A percentile compares a stretch with the other conserved stretches of the same genome.
phyloP scores from a whole-genome alignment of 2,329 filamentous ascomycete species.

The Sphaceloma murrayae region DNA sequence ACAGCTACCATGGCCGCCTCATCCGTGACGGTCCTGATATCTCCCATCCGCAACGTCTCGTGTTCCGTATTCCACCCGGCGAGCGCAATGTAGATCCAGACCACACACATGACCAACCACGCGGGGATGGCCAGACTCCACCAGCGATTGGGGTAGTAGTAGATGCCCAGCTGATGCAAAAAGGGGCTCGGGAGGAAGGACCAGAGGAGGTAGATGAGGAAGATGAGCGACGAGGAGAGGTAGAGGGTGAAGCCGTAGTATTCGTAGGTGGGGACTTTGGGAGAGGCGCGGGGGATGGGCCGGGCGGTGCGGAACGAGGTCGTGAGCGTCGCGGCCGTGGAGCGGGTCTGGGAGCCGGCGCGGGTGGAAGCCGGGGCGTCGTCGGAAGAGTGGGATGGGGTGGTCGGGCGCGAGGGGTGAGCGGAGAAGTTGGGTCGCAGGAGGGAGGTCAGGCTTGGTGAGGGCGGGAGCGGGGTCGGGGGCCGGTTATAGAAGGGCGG shows the following conservation, averaged over 20 bases:
- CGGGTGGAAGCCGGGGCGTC: conserved; percentile 45
- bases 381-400: conserved; percentile 82
- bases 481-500: conserved; percentile 96
- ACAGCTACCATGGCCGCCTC: conserved; percentile 78
- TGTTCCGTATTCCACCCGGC: conserved; percentile 85
- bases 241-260: conserved; percentile 99
- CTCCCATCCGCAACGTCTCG: conserved; percentile 68
- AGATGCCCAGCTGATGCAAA: conserved; percentile 82
- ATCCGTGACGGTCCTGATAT: conserved; percentile 84
- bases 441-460: conserved; percentile 83
- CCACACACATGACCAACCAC: conserved; percentile 76
- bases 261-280: conserved; percentile 96
- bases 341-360: conserved; percentile 31
- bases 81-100: conserved; percentile 91
- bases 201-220: conserved; percentile 67
- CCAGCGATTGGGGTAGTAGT: conserved; percentile 96
- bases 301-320: conserved; percentile 45
- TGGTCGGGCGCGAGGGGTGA: conserved; percentile 73
- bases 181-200: conserved; percentile 86
- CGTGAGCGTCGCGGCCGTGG: conserved; percentile 51
- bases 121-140: conserved; percentile 90
- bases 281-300: conserved; percentile 70
- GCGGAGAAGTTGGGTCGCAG: conserved; percentile 60
- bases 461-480: conserved; percentile 87
- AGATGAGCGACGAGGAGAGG: conserved; percentile 73